Conservation (phyloP, 352 stramenopile genomes). For the Pythium angustatum region DNA sequence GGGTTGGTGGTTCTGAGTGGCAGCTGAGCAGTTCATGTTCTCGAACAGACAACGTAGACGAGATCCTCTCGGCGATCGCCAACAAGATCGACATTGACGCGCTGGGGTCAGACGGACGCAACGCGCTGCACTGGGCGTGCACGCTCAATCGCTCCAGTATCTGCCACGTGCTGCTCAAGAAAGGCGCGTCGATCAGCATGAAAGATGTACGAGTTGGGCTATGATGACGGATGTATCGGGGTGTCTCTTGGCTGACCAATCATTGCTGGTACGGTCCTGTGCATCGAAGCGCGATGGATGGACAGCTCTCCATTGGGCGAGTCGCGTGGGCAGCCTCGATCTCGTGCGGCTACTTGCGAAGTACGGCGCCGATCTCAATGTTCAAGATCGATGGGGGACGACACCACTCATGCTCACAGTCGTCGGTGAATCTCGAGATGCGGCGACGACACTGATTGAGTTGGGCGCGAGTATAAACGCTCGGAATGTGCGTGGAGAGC, state of each 20-base stretch:
- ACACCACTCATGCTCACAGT: slow-evolving; percentile 82
- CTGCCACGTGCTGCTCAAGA: slow-evolving; percentile 81
- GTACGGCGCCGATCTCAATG: slow-evolving; percentile 70
- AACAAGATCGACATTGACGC: slow-evolving; percentile 76
- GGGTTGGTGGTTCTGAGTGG: neutral
- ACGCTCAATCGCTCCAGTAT: slow-evolving; percentile 76
- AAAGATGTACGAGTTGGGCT: slow-evolving; percentile 50
- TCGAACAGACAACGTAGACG: slow-evolving; percentile 62
- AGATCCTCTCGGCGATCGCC: slow-evolving; percentile 65
- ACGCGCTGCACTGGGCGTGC: slow-evolving; percentile 79
- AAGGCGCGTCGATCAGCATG: slow-evolving; percentile 71
- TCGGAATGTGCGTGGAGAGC: slow-evolving; percentile 47
- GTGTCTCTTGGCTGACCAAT: no score
- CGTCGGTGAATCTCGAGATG: slow-evolving; percentile 61
- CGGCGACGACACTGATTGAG: slow-evolving; percentile 66
- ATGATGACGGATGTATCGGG: no score
- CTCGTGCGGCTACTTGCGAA: slow-evolving; percentile 81
- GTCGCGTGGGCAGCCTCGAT: slow-evolving; percentile 69
- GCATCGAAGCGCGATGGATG: slow-evolving; percentile 62
- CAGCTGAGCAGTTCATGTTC: neutral
- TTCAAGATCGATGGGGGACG: slow-evolving; percentile 74
- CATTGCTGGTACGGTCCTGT: no score
- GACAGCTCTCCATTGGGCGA: slow-evolving; percentile 78
- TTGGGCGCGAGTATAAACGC: slow-evolving; percentile 67
- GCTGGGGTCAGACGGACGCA: slow-evolving; percentile 74